A percentile compares a stretch with the other conserved stretches of the same genome.
These are phyloP conservation scores for Podospora fimiseda DNA, from an alignment of 495 filamentous ascomycete species.

Conservation along the genomic window DNA sequence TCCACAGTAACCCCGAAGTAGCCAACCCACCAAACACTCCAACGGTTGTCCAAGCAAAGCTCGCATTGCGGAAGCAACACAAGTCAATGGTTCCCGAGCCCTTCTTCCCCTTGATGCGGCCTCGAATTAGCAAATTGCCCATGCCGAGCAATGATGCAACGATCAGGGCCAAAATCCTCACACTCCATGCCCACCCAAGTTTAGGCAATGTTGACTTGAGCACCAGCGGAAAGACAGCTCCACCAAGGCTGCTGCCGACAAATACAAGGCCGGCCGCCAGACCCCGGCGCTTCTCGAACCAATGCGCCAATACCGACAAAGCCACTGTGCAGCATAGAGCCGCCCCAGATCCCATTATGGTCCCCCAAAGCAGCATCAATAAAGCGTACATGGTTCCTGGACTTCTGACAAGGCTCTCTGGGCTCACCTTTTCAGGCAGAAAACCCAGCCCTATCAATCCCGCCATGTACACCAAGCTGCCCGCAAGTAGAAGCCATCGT, in stretches of 20 bases:
- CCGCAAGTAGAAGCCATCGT: conserved; percentile 8
- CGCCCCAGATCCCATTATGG: conserved; percentile 5
- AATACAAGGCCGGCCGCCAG: conserved; percentile 47
- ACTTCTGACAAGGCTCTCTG: background rate
- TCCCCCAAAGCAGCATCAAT: conserved; percentile 7
- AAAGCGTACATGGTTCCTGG: conserved; percentile 5
- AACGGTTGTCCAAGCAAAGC: conserved; percentile 8
- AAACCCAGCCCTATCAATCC: conserved; percentile 5
- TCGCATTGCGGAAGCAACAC: background rate
- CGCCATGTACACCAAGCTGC: conserved; percentile 2
- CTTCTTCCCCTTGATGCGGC: conserved; percentile 5
- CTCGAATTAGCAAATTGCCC: conserved; percentile 5
- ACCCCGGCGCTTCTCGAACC: conserved; percentile 44
- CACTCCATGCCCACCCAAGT: conserved; percentile 42
- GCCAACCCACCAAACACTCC: conserved; percentile 7
- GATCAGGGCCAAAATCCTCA: conserved; percentile 40
- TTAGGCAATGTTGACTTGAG: conserved; percentile 30
- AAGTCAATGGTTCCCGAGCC: conserved; percentile 9
- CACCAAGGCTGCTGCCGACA: conserved; percentile 43
- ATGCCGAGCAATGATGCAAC: conserved; percentile 27
- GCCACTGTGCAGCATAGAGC: conserved; percentile 8
- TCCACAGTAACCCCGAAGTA: background rate
- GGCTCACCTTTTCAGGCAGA: background rate
- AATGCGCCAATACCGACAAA: conserved; percentile 28
- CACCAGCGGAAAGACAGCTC: conserved; percentile 43